Base-by-base conservation (phyloP, 2,329 filamentous ascomycete genomes). In the Seiridium unicorne region DNA sequence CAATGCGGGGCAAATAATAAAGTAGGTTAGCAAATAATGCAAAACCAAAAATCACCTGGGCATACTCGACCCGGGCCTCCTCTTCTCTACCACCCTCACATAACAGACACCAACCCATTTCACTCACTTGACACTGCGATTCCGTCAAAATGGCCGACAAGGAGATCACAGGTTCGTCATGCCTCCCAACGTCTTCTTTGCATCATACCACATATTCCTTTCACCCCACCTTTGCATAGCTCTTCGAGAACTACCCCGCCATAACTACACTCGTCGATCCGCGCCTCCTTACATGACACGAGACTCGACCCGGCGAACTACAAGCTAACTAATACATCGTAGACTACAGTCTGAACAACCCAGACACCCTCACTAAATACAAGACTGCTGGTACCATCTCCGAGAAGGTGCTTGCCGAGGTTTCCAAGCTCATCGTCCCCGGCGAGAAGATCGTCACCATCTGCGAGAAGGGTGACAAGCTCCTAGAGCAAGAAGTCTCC, bases 281-380 rank as follows among this genome's bases (percentile, higher is more conserved):
- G 51, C 36, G 31, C 35, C 34, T n/a, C 9, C 32, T 38, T 32
- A 9, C 49, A 38, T 53, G 34, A 26, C 55, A 49, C 55, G 55
- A 57, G 55, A 48, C 44, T 32, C 4, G n/a, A 26, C 31, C 13
- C 35, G 18, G 13, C 51, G 10, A 59, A 63, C 69, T 69, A 59
- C 58, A 38, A 53, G 26, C 26, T 58, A 59, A 51, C 61, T 51
- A 35, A 49, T 57, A 26, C 51, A n/a, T 42, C 7, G 13, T 69
- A 96, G 92, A 96, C 77, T 93, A 96, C 82, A 86, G 91, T 68
- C 87, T 97, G 77, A 91, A 88, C 78, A 95, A 96, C 83, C 92
- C 91, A 63, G 91, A 96, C 77, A 97, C 93, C 71, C 86, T 99
- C 71, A 98, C 95, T 80, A 99, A 98, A 85, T 98, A 98, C 86